These are phyloP conservation scores for Triangularia setosa DNA, from an alignment of 2,329 filamentous ascomycete species.

Conservation along the genomic window DNA sequence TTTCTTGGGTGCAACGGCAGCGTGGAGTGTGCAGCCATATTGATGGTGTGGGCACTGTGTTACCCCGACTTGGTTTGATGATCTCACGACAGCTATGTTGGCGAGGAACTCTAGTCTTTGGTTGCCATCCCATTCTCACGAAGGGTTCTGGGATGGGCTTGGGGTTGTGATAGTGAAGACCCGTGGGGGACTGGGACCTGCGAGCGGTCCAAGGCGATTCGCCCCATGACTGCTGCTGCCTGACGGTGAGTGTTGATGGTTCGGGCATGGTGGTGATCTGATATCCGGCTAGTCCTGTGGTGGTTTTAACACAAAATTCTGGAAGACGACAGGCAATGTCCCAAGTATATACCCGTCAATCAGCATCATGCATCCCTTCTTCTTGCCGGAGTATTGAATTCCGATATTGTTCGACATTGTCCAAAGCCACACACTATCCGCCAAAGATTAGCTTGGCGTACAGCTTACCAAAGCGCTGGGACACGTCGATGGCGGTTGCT, in stretches of 20 bases:
- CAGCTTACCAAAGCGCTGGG: conserved; percentile 12
- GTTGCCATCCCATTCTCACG: conserved; percentile 16
- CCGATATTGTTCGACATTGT: background rate
- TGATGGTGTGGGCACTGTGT: conserved; percentile 12
- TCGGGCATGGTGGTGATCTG: background rate
- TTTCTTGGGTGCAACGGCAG: conserved; percentile 17
- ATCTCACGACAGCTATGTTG: conserved; percentile 20
- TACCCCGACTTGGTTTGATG: conserved; percentile 12
- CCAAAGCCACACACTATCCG: background rate
- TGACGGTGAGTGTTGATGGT: conserved; percentile 2
- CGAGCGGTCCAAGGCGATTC: conserved; percentile 5
- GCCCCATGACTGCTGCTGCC: conserved; percentile 3
- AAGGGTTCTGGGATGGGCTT: conserved; percentile 13
- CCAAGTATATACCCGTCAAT: background rate
- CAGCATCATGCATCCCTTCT: background rate
- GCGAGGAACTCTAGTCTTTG: conserved; percentile 5
- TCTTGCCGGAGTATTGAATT: background rate
- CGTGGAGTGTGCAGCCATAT: conserved; percentile 19
- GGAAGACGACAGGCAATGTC: background rate
- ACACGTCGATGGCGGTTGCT: conserved; percentile 3
- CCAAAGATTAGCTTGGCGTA: conserved; percentile 12
- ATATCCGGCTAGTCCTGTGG: background rate
- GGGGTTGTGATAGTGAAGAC: conserved; percentile 10
- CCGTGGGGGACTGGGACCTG: background rate
- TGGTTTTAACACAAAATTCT: background rate